Conservation (phyloP, 257 asterid genomes). For the Anisodus acutangulus region DNA sequence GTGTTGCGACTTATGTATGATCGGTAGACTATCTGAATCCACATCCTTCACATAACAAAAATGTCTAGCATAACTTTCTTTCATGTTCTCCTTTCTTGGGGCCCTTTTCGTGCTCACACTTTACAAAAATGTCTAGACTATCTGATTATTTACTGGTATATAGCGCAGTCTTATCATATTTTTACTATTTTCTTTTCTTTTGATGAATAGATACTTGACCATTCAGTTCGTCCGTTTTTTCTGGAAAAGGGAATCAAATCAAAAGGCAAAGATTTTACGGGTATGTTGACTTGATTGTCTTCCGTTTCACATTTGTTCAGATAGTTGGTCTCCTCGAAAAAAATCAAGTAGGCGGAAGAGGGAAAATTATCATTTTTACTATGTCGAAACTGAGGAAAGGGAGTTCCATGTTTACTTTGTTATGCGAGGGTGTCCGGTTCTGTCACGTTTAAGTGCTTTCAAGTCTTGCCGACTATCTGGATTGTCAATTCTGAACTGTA, state of each 20-base stretch:
- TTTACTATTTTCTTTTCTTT: not conserved
- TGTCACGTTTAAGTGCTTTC: not conserved
- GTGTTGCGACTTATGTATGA: constrained; percentile 13
- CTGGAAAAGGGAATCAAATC: constrained; percentile 99
- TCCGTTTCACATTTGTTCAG: not conserved
- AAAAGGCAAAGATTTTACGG: constrained; percentile 97
- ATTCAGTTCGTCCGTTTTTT: constrained; percentile 94
- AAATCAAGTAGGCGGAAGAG: not conserved
- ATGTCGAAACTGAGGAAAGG: not conserved
- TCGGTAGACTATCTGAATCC: not conserved
- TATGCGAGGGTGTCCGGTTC: not conserved
- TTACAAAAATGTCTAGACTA: not conserved
- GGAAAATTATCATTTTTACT: no score
- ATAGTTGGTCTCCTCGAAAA: constrained; percentile 2
- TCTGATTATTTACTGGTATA: not conserved
- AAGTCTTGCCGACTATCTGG: not conserved
- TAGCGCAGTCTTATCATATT: not conserved
- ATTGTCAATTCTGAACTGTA: constrained; percentile 21
- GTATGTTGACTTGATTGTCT: constrained; percentile 48
- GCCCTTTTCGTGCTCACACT: not conserved
- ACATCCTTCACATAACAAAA: not conserved
- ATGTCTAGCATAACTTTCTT: not conserved
- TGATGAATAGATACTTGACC: constrained; percentile 78
- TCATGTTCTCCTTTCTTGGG: not conserved
- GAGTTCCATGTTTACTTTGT: not conserved